Conservation (phyloP, 352 stramenopile genomes). For the Elongisporangium anandrum region DNA sequence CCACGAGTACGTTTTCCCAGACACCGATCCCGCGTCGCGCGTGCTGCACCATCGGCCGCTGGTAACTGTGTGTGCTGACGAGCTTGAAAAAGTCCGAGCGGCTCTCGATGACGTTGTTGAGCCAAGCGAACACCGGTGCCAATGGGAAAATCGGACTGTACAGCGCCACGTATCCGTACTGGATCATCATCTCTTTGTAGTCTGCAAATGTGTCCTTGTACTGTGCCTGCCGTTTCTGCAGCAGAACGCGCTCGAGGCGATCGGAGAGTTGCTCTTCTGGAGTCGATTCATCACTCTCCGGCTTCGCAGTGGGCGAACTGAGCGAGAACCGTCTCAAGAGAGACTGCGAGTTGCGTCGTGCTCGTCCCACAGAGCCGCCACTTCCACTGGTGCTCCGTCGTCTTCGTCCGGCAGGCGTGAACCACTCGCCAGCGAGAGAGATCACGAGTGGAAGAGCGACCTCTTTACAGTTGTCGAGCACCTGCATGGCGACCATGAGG, state of each 20-base stretch:
- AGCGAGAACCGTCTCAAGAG: neutral
- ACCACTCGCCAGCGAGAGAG: constrained; percentile 35
- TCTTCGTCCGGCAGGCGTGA: constrained; percentile 37
- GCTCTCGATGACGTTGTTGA: constrained; percentile 92
- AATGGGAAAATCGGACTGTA: constrained; percentile 91
- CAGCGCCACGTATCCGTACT: constrained; percentile 91
- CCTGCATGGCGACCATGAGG: constrained; percentile 56
- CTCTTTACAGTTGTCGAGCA: constrained; percentile 72
- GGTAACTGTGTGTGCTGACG: constrained; percentile 78
- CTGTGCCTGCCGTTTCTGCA: constrained; percentile 53
- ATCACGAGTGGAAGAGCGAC: constrained; percentile 47
- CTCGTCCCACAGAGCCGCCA: neutral
- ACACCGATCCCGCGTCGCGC: constrained; percentile 85
- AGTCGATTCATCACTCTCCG: neutral
- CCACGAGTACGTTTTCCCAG: constrained; percentile 91
- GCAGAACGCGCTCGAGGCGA: constrained; percentile 42
- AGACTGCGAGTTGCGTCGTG: neutral
- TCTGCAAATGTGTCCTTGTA: constrained; percentile 67
- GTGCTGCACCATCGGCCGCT: constrained; percentile 85
- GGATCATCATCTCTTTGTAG: constrained; percentile 85
- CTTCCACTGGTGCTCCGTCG: constrained; percentile 12
- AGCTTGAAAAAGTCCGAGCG: constrained; percentile 92
- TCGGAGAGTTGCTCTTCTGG: constrained; percentile 6
- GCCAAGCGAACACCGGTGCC: constrained; percentile 84
- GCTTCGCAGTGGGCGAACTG: neutral